These are phyloP conservation scores for Astragalus glycyphyllos DNA, from an alignment of 306 rosid species.

Conservation along the genomic window DNA sequence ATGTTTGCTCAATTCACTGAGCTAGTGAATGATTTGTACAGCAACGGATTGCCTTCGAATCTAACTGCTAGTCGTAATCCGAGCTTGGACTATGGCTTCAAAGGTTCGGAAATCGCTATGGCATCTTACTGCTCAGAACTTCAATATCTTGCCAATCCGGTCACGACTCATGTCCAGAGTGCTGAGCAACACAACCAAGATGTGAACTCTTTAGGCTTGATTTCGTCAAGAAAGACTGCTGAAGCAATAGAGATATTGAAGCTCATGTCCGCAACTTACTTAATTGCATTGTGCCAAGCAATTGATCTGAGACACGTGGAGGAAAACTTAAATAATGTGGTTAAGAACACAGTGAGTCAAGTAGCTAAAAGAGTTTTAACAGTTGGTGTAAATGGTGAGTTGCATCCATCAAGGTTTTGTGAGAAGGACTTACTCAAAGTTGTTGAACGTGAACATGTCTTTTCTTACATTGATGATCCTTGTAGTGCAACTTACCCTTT, in stretches of 20 bases:
- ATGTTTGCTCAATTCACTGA: conserved; percentile 95
- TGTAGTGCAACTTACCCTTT: conserved; percentile 78
- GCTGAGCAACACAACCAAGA: conserved; percentile 98
- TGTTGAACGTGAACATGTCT: conserved; percentile 76
- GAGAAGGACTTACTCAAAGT: conserved; percentile 78
- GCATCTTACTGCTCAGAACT: conserved; percentile 96
- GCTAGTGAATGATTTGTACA: conserved; percentile 89
- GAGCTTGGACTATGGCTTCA: conserved; percentile 90
- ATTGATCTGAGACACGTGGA: conserved; percentile 85
- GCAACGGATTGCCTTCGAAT: conserved; percentile 90
- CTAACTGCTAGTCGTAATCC: conserved; percentile 74
- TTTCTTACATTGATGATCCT: conserved; percentile 77
- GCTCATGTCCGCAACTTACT: conserved; percentile 89
- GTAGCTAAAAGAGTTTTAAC: conserved; percentile 73
- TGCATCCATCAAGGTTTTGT: conserved; percentile 81
- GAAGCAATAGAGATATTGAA: conserved; percentile 81
- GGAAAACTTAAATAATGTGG: conserved; percentile 68
- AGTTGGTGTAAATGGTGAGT: conserved; percentile 68
- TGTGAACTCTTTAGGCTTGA: conserved; percentile 86
- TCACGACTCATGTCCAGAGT: conserved; percentile 91
- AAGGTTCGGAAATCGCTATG: conserved; percentile 94
- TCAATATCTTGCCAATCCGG: conserved; percentile 88
- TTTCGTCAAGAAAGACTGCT: conserved; percentile 77
- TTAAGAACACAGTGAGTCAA: conserved; percentile 67
- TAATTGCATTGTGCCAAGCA: conserved; percentile 87